phyloP scores from a whole-genome alignment of 139 green algal species.

The Chlorella sorokiniana region DNA sequence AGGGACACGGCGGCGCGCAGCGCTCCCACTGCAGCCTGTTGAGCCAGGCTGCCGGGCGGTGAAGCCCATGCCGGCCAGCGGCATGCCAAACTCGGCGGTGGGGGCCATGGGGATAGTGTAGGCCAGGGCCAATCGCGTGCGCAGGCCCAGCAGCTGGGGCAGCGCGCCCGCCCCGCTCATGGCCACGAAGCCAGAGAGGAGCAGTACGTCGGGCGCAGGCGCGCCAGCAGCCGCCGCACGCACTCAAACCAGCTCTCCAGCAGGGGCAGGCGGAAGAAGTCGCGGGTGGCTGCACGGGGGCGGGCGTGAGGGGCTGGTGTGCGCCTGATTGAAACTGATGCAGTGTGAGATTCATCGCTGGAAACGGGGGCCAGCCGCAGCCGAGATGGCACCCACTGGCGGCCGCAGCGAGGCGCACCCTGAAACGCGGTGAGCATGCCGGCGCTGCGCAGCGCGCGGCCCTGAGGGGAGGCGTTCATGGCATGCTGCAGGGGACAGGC shows the following conservation, averaged over 20 bases:
- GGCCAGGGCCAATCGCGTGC: slow-evolving; percentile 4
- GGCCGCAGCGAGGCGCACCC: not conserved
- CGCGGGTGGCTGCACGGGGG: not conserved
- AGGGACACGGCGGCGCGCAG: not conserved
- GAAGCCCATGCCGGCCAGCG: slow-evolving; percentile 26
- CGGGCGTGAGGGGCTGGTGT: no score
- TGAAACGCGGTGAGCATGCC: not conserved
- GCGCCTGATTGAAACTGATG: no score
- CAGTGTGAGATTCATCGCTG: no score
- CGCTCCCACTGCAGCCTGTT: slow-evolving; percentile 19
- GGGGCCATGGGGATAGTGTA: slow-evolving; percentile 15
- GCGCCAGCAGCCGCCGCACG: slow-evolving; percentile 30
- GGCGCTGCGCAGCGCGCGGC: slow-evolving; percentile 16
- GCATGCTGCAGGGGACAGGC: not conserved
- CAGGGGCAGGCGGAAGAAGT: slow-evolving; percentile 19
- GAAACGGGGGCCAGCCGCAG: not conserved
- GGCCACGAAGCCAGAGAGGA: slow-evolving; percentile 20
- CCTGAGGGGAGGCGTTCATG: slow-evolving; percentile 5
- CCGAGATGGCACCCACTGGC: not conserved
- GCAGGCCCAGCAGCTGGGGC: slow-evolving; percentile 6
- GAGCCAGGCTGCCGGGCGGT: not conserved
- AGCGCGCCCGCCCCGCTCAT: not conserved
- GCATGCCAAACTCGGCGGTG: slow-evolving; percentile 22
- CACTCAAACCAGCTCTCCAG: slow-evolving; percentile 15
- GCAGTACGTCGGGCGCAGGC: slow-evolving; percentile 16